Evolutionary conservation across 2,329 filamentous ascomycete genomes (phyloP), one percentile per base, ranked within the genome.

Genomic region (Pseudocercospora macadamiae): DNA sequence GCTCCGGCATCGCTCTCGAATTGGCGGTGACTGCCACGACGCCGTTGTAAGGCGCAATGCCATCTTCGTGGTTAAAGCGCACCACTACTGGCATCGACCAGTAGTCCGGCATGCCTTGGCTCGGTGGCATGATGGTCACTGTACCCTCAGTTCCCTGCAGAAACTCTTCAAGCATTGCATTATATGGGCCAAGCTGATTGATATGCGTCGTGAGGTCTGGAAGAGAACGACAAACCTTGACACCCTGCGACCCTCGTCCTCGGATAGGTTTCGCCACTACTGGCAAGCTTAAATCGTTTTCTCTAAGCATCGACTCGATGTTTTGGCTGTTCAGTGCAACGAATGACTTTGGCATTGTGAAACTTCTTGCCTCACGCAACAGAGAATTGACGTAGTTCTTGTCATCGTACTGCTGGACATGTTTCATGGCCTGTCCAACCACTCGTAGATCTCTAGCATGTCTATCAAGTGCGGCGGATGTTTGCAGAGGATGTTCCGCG

Each of bases 111-210:
- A 57, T 57, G 1, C 63, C 61, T 0, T 62, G 54, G 0, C 71
- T 75, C 2, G 80, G 80, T 0, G 81, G 79, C 80, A 83, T 82
- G 0, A 83, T 75, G 0, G 80, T 83, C 2, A 83, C 73, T 0
- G 81, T 83, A 0, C 71, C 80, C 63, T 83, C 81, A 57, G 81
- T 74, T 1, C 80, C 79, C 0, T 68, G 55, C 0, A 84, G 73
- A 56, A 74, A 82, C 57, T 83, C 74, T 59, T 83, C 80, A 0
- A 82, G 32, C 61, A 83, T 77, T 12, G 80, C 71, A 75, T 49
- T 79, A 75, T 1, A 66, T 34, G 2, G 77, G 69, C 0, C 51
- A 8, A 83, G 68, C 0, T 25, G 28, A 1, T 62, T 34, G 0
- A 75, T 62, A 62, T 82, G 79, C 0, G 59, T 21, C 0, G 49